A percentile compares a stretch with the other conserved stretches of the same genome.
Conservation (phyloP, 805 yeast genomes). For the Candida germanica region DNA sequence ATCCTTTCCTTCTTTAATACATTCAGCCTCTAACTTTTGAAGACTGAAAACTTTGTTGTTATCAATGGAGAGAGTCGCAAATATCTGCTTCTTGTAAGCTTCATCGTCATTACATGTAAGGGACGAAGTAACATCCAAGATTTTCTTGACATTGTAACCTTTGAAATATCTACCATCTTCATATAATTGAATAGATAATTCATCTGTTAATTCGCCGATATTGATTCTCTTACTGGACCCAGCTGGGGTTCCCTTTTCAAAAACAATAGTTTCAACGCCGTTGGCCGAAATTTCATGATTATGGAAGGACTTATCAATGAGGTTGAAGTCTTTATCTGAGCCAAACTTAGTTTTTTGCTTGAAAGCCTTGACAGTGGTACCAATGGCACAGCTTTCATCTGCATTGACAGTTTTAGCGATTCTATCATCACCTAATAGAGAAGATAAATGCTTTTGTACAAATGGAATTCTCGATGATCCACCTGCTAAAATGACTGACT, state of each 20-base stretch:
- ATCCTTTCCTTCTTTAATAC: conserved; percentile 24
- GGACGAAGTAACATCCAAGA: conserved; percentile 25
- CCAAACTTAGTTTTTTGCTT: conserved; percentile 61
- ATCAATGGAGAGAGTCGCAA: conserved; percentile 45
- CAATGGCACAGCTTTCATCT: conserved; percentile 91
- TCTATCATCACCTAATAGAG: conserved; percentile 48
- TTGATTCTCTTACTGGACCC: conserved; percentile 32
- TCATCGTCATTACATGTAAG: conserved; percentile 39
- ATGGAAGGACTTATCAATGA: conserved; percentile 54
- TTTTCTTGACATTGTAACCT: conserved; percentile 22
- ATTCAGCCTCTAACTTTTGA: conserved; percentile 42
- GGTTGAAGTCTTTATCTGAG: conserved; percentile 51
- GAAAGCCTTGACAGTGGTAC: conserved; percentile 83
- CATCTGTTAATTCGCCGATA: conserved; percentile 29
- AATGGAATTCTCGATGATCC: conserved; percentile 91
- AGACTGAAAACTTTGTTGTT: conserved; percentile 50
- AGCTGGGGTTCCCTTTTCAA: conserved; percentile 45
- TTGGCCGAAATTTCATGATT: conserved; percentile 42
- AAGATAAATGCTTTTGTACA: conserved; percentile 60
- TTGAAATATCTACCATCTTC: conserved; percentile 38
- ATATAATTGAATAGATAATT: conserved; percentile 29
- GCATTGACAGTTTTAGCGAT: conserved; percentile 87
- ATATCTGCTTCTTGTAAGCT: conserved; percentile 19
- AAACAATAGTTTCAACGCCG: conserved; percentile 31
- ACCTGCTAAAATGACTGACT: conserved; percentile 78